Base-by-base conservation (phyloP, 1,284 basidiomycete species). In the Leccinum pachyderme region DNA sequence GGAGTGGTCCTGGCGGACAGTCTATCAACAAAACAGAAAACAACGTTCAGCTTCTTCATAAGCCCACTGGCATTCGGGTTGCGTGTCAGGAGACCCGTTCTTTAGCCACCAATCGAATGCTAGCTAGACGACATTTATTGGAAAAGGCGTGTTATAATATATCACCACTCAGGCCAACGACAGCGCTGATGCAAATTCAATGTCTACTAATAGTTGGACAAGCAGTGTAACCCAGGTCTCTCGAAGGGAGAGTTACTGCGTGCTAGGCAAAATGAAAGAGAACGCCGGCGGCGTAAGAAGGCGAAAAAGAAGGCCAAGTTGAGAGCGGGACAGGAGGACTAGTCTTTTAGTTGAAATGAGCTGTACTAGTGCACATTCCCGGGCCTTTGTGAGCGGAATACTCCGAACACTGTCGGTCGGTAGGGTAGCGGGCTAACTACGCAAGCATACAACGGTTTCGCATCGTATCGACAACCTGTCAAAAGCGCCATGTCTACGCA, bases 11-110 rank as follows among this genome's bases (percentile, higher is more conserved):
- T 65, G 89, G 89, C 28, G 90, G 89, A 33, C 89, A 92, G 74
- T 91, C 89, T 27, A 83, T 92, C 65, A 92, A 92, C 75, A 92
- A 92, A 75, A 91, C 89, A 56, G 79, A 87, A 72, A 91, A 90
- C 67, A 88, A 89, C 65, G 89, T 92, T 29, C 89, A 91, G 66
- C 73, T 92, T 27, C 69, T 89, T 47, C 89, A 92, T 68, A 88
- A 81, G 63, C 89, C 90, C 11, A 88, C 86, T 35, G 87, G 89
- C 7, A 76, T 91, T 49, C 84, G 89, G 45, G 87, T 92, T 12
- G 72, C 79, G 1, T 92, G 89, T 67, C 89, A 92, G 69, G 83
- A 89, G 67, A 90, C 89, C 5, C 85, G 89, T 43, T 91, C 89
- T 3, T 72, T 91, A 45, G 73, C 78, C 32, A 77, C 81, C 60